Evolutionary conservation across 1,284 basidiomycete species (phyloP).

Genomic region (Rhodotorula sp.): DNA sequence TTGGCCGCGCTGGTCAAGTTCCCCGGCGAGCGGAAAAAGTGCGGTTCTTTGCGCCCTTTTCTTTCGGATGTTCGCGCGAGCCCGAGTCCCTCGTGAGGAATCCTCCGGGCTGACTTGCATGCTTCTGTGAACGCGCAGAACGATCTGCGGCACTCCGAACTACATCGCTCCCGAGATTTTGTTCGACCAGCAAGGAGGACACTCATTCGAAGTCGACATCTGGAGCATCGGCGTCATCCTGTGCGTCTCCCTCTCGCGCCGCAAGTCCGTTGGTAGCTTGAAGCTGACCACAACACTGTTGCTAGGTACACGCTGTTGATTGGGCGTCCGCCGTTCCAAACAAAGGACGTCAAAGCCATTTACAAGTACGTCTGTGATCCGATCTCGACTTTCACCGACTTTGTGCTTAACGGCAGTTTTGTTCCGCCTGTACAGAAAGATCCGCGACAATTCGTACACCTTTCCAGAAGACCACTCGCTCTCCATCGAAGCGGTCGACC

Average conservation of each 20-base stretch:
- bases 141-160: conserved; percentile 97
- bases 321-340: conserved; percentile 95
- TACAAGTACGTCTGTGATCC: conserved; percentile 64
- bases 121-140: conserved; percentile 52
- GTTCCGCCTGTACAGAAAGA: conserved; percentile 60
- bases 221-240: conserved; percentile 98
- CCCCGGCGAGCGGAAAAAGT: conserved; percentile 93
- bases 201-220: conserved; percentile 96
- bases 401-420: too few relatives aligned
- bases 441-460: conserved; percentile 89
- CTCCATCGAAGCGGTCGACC: conserved; percentile 68
- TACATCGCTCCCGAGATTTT: conserved; percentile 98
- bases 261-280: fast-evolving
- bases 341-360: conserved; percentile 92
- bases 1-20: conserved; percentile 94
- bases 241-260: conserved; percentile 43
- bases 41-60: conserved; percentile 37
- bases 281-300: not conserved
- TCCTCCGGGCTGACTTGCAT: not conserved
- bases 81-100: not conserved
- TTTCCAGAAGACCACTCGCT: conserved; percentile 77
- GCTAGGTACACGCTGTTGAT: conserved; percentile 78
- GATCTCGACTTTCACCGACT: too few relatives aligned
- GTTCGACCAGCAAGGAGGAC: conserved; percentile 83
- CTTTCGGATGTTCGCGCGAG: not conserved